Percentiles rank a stretch among this genome's conserved stretches.
Evolutionary conservation across 345 rosid species (phyloP).

Genomic region (Rhodomyrtus tomentosa): DNA sequence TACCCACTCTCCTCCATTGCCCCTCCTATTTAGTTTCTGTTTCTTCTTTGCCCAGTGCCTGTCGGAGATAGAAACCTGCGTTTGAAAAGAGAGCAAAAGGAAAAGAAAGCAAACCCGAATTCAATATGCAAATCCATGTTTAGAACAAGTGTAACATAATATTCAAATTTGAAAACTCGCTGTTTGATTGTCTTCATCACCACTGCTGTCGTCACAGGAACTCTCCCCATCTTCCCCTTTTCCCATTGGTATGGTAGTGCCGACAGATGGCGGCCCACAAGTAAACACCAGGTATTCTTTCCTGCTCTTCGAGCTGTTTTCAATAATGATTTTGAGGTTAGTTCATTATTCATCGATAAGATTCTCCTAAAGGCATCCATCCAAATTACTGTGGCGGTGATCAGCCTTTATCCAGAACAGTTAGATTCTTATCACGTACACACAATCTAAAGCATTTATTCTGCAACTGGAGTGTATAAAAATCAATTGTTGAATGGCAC

Average conservation of each 20-base stretch:
- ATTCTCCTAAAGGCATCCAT: neutral
- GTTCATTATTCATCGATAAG: neutral
- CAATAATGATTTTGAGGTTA: neutral
- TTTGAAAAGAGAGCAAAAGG: neutral
- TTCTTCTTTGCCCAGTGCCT: constrained; percentile 72
- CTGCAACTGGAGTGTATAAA: neutral
- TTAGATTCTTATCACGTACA: neutral
- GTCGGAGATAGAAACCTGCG: constrained; percentile 56
- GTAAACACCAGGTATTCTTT: constrained; percentile 83
- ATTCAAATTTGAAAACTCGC: constrained; percentile 16
- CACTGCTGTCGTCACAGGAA: constrained; percentile 56
- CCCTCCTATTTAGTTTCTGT: constrained; percentile 56
- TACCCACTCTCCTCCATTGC: constrained; percentile 69
- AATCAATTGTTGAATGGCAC: neutral
- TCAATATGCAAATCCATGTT: neutral
- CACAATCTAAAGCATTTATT: neutral
- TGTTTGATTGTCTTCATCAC: constrained; percentile 48
- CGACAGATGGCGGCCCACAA: constrained; percentile 58
- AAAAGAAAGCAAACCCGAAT: neutral
- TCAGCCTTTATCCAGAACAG: neutral
- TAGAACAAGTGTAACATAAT: neutral
- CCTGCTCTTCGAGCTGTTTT: constrained; percentile 57
- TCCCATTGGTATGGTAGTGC: constrained; percentile 32
- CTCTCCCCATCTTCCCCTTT: constrained; percentile 42
- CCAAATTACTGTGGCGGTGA: neutral